Conservation (phyloP, 176 grass and related monocot species). For the Carex scoparia region DNA sequence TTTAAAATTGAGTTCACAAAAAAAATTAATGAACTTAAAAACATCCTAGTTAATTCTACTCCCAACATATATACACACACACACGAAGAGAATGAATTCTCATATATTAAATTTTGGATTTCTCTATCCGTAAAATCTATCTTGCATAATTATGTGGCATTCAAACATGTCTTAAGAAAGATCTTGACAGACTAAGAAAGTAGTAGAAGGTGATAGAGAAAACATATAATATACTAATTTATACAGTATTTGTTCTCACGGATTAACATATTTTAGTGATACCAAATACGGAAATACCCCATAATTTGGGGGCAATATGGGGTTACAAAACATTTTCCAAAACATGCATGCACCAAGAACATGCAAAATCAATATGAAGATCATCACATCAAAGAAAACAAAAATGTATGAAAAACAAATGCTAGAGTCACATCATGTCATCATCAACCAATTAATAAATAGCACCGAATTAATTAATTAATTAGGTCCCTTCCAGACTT, state of each 20-base stretch:
- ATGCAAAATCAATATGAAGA: background rate
- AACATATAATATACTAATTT: background rate
- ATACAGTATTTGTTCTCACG: background rate
- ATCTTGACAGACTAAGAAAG: background rate
- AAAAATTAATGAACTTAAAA: too few relatives aligned
- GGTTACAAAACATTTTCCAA: background rate
- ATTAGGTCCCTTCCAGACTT: background rate
- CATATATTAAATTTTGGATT: too few relatives aligned
- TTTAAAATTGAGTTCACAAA: too few relatives aligned
- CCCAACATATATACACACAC: too few relatives aligned
- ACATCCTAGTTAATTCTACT: too few relatives aligned
- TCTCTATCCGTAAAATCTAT: too few relatives aligned
- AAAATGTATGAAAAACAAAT: background rate
- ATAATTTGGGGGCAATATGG: constrained; percentile 1
- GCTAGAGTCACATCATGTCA: background rate
- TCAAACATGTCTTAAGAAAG: background rate
- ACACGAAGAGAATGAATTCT: too few relatives aligned
- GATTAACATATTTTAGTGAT: background rate
- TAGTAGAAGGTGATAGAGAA: background rate
- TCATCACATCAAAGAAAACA: background rate
- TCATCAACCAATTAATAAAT: constrained; percentile 16
- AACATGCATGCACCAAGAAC: background rate
- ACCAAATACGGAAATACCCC: background rate
- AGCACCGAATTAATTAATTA: constrained; percentile 12
- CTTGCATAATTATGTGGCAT: too few relatives aligned